Base-by-base conservation (phyloP, 176 grass and related monocot species). In the Tuctoria greenei region DNA sequence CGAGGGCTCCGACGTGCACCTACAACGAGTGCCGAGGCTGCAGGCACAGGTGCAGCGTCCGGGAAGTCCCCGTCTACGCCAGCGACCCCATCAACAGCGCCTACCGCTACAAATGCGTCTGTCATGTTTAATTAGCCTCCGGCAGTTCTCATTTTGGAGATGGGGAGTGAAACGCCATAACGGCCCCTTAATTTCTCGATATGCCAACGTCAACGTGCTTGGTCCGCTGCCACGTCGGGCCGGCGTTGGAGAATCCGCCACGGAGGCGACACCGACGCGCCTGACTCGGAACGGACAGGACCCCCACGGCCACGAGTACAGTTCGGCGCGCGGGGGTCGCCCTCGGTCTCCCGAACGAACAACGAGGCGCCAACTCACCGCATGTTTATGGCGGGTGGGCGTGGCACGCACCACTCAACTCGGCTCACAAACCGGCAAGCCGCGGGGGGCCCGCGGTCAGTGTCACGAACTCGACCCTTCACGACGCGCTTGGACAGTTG, bases 21-120 rank as follows among this genome's bases (percentile, higher is more conserved):
- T 86, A 86, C 76, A 90, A 97, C 38, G 93, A 97, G 71, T 97
- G 93, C 85, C 86, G 90, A 31, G 85, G 93, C 0, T 97, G 93
- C 57, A 79, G 79, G 12, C 77, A 71, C 80, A 65, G 87, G 59
- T 93, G 93, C 72, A 88, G 82, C 55, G 80, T 84, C 20, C 87
- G 73, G 78, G 87, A 70, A 35, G 83, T 93, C 61, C 90, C 93
- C 8, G 66, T 97, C 51, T 90, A 97, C 74, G 83, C 85, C 36
- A 76, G 55, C 63, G 93, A 93, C 64, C 93, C 93, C 4, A 80
- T 90, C 80, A 97, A 97, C 80, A 97, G 85, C 64, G 93, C 90
- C 27, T 97, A 97, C 80, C 93, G 78, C 75, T 97, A 93, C 88
- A 93, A 39, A 47, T 97, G 93, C 64, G 17, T 97, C 64, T 97